phyloP scores from a whole-genome alignment of 1,284 basidiomycete species.

The Ustilago nuda region DNA sequence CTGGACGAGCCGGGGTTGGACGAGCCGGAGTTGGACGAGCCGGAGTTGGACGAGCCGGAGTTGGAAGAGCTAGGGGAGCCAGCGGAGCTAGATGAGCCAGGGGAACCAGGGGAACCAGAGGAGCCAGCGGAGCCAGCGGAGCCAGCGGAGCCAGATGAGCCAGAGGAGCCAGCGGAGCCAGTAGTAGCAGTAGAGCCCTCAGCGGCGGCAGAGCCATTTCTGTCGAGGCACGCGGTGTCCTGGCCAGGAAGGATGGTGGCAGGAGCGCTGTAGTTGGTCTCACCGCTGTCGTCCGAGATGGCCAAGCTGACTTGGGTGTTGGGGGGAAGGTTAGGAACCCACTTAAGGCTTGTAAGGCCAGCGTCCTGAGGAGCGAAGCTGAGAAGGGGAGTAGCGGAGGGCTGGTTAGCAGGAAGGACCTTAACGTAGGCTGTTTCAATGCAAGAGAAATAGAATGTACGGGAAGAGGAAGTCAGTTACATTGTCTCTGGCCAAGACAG shows the following conservation, averaged over 20 bases:
- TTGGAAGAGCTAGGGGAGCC: background rate
- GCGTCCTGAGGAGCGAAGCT: constrained; percentile 32
- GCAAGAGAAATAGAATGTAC: background rate
- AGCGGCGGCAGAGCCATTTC: constrained; percentile 19
- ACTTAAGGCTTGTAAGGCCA: constrained; percentile 27
- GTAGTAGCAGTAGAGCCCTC: constrained; percentile 19
- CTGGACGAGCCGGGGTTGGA: constrained; percentile 5
- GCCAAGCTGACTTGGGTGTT: constrained; percentile 33
- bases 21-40: no score
- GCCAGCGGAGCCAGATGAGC: constrained; percentile 11
- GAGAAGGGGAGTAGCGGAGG: constrained; percentile 41
- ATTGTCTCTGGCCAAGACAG: background rate
- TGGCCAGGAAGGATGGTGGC: constrained; percentile 32
- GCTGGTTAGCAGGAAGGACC: constrained; percentile 33
- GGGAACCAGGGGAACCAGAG: constrained; percentile 3
- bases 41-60: constrained; percentile 8
- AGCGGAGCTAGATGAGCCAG: constrained; percentile 5
- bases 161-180: constrained; percentile 12
- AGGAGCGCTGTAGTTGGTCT: constrained; percentile 28
- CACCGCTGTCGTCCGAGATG: constrained; percentile 40
- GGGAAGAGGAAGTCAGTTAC: constrained; percentile 11
- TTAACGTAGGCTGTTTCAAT: constrained; percentile 30
- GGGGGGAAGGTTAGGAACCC: constrained; percentile 41
- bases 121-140: constrained; percentile 20
- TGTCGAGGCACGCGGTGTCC: constrained; percentile 33